Base-by-base conservation (phyloP, 1,139 yeast species). In the Kurtzmaniella quercitrusa region DNA sequence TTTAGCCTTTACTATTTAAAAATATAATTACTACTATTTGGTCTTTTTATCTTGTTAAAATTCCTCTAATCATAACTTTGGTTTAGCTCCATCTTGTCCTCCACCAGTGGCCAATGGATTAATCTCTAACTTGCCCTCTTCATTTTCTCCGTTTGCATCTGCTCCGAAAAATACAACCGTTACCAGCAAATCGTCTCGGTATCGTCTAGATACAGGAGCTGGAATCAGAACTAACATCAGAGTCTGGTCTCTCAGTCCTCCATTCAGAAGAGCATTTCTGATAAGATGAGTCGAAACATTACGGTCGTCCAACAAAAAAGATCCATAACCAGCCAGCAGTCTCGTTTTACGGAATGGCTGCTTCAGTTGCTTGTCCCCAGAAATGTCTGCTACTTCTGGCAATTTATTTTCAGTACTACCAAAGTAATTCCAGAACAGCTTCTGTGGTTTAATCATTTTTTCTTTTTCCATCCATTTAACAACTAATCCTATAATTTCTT, bases 111-210 rank as follows among this genome's bases (percentile, higher is more conserved):
- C 87, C 18, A 60, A 70, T 23, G 66, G 57, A 51, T 82, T 81
- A 46, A 78, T 67, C 48, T 75, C 81, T 44, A 80, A 61, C 45
- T 68, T 63, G 0, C 85, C 86, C 23, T 54, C 57, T 37, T 71
- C 77, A 46, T 70, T 63, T 34, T 65, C 70, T 2, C 66, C 65
- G 15, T 63, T 67, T 7, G 64, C 60, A 40, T 70, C 77, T 22
- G 78, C 74, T 12, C 94, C 95, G 60, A 93, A 93, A 63, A 93
- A 93, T 3, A 91, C 89, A 20, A 93, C 98, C 2, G 97, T 89
- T 8, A 91, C 98, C 0, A 98, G 91, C 56, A 93, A 73, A 60
- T 93, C 98, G 66, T 93, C 98, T 62, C 98, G 80, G 64, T 91
- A 93, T 40, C 88, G 77, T 63, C 98, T 80, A 17, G 96, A 86